Evolutionary conservation across 257 asterid genomes (phyloP).

Genomic region (Solanum pinnatisectum): DNA sequence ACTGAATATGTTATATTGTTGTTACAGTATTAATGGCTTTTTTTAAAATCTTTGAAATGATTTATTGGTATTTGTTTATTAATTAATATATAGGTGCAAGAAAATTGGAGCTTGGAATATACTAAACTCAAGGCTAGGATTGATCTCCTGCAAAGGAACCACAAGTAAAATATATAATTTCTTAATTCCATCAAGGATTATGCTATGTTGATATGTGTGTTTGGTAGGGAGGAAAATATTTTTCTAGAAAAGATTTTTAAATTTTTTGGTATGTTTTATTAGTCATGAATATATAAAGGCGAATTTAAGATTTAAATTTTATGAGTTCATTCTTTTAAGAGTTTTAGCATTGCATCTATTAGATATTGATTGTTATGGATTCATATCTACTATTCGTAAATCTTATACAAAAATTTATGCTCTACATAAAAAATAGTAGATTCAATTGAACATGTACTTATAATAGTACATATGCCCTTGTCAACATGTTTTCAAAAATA

Average conservation of each 20-base stretch:
- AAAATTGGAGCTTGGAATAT: neutral
- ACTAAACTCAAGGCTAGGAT: slow-evolving; percentile 25
- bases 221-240: neutral
- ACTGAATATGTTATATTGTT: neutral
- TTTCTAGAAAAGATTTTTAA: neutral
- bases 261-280: neutral
- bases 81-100: neutral
- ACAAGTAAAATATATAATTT: neutral
- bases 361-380: neutral
- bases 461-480: neutral
- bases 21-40: neutral
- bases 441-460: neutral
- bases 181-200: neutral
- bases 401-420: neutral
- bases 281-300: neutral
- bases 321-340: too few species aligned
- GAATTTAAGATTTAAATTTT: neutral
- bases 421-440: fast-evolving
- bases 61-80: neutral
- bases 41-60: neutral
- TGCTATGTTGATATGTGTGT: neutral
- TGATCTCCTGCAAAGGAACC: slow-evolving; percentile 32
- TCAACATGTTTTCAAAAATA: neutral
- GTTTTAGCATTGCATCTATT: too few species aligned
- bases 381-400: too few species aligned